Evolutionary conservation across 495 filamentous ascomycete species (phyloP).

Genomic region (Tuber indicum): DNA sequence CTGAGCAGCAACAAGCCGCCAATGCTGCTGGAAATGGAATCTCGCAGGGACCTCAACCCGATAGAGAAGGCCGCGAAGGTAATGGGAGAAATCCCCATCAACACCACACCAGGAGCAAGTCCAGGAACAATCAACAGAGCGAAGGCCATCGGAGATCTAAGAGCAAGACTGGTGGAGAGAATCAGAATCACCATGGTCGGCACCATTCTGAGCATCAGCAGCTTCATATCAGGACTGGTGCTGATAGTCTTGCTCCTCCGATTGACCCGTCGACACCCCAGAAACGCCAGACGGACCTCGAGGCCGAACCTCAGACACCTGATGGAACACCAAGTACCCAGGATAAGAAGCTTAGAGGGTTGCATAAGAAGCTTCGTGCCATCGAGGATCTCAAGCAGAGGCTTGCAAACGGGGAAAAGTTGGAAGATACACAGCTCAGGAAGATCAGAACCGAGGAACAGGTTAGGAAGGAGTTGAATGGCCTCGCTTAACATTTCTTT

Average conservation of each 20-base stretch:
- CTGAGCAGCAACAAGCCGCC: conserved; percentile 45
- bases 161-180: conserved; percentile 34
- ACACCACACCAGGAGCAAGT: conserved; percentile 35
- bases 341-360: conserved; percentile 75
- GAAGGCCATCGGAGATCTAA: conserved; percentile 22
- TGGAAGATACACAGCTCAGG: conserved; percentile 97
- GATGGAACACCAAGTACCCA: conserved; percentile 28
- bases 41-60: not conserved
- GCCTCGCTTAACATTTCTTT: conserved; percentile 3
- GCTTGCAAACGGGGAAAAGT: conserved; percentile 83
- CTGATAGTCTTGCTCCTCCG: conserved; percentile 31
- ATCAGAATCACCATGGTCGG: conserved; percentile 5
- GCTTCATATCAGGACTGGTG: conserved; percentile 12
- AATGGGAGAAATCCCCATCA: conserved; percentile 6
- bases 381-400: conserved; percentile 98
- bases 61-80: conserved; percentile 28
- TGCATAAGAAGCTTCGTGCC: conserved; percentile 93
- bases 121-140: conserved; percentile 29
- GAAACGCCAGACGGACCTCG: conserved; percentile 26
- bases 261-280: conserved; percentile 13
- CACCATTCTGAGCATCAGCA: conserved; percentile 21
- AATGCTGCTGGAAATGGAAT: conserved; percentile 17
- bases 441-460: conserved; percentile 85
- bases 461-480: conserved; percentile 75
- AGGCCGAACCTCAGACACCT: conserved; percentile 20